Conservation (phyloP, 768 basidiomycete species). For the Hygrocybe coccinea region DNA sequence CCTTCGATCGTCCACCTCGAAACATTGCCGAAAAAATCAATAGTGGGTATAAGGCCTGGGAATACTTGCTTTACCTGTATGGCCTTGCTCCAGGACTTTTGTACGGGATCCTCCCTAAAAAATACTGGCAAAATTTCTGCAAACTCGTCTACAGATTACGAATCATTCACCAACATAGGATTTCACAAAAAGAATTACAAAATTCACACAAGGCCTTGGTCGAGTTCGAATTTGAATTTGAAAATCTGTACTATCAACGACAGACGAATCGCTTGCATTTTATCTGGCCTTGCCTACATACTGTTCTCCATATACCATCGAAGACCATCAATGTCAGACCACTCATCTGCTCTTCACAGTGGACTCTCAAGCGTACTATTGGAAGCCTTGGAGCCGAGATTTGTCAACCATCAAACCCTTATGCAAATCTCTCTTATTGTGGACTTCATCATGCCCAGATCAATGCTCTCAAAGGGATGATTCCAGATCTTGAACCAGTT, state of each 20-base stretch:
- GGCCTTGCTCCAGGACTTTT: slow-evolving; percentile 11
- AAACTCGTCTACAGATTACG: slow-evolving; percentile 9
- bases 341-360: slow-evolving; percentile 11
- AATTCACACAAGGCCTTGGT: slow-evolving; percentile 6
- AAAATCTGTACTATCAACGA: slow-evolving; percentile 17
- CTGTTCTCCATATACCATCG: slow-evolving; percentile 9
- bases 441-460: slow-evolving; percentile 3
- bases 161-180: slow-evolving; percentile 6
- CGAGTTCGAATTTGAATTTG: slow-evolving; percentile 15
- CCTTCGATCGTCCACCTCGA: slow-evolving; percentile 32
- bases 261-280: slow-evolving; percentile 16
- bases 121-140: slow-evolving; percentile 12
- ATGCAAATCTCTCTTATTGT: slow-evolving; percentile 17
- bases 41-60: slow-evolving; percentile 15
- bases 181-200: background rate
- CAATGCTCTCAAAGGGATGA: slow-evolving; percentile 3
- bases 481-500: slow-evolving; percentile 16
- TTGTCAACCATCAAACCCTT: slow-evolving; percentile 17
- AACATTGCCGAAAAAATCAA: slow-evolving; percentile 28
- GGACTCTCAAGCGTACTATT: slow-evolving; percentile 17
- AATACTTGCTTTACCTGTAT: slow-evolving; percentile 8
- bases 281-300: slow-evolving; percentile 15
- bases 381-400: slow-evolving; percentile 18
- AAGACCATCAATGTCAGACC: slow-evolving; percentile 17
- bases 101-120: slow-evolving; percentile 1